A percentile compares a stretch with the other conserved stretches of the same genome.
Evolutionary conservation across 2,329 filamentous ascomycete species (phyloP).

Genomic region (Xylariaceae sp.): DNA sequence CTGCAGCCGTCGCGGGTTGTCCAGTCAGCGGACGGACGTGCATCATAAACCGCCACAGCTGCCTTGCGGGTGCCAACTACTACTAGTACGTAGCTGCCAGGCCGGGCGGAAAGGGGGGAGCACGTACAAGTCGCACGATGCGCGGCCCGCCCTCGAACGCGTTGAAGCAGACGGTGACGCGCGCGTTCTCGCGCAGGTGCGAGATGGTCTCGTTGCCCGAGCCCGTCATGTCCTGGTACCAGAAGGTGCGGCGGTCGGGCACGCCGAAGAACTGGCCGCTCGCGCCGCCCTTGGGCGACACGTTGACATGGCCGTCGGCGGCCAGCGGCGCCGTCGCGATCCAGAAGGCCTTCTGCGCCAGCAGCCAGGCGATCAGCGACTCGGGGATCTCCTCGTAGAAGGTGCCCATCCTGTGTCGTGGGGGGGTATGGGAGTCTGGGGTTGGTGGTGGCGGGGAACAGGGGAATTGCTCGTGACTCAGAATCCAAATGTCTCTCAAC

Average conservation of each 20-base stretch:
- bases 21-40: too few relatives aligned
- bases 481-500: too few relatives aligned
- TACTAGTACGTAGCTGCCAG: too few relatives aligned
- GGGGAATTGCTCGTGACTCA: too few relatives aligned
- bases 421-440: too few relatives aligned
- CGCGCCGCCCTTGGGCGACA: background rate
- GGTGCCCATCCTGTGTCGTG: too few relatives aligned
- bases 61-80: too few relatives aligned
- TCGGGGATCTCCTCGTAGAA: background rate
- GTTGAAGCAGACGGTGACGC: constrained; percentile 67
- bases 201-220: constrained; percentile 1
- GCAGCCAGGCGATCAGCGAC: constrained; percentile 1
- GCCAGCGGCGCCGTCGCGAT: background rate
- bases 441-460: too few relatives aligned
- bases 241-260: background rate
- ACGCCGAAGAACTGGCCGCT: constrained; percentile 1
- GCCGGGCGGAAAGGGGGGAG: too few relatives aligned
- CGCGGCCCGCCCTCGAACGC: constrained; percentile 31
- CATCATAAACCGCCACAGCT: too few relatives aligned
- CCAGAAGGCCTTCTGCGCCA: constrained; percentile 1
- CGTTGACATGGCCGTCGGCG: background rate
- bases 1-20: too few relatives aligned
- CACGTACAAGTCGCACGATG: constrained; percentile 31
- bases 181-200: constrained; percentile 43
- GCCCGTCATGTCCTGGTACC: background rate